Evolutionary conservation across 2,329 filamentous ascomycete species (phyloP).

Genomic region (Teratosphaeria gauchensis): DNA sequence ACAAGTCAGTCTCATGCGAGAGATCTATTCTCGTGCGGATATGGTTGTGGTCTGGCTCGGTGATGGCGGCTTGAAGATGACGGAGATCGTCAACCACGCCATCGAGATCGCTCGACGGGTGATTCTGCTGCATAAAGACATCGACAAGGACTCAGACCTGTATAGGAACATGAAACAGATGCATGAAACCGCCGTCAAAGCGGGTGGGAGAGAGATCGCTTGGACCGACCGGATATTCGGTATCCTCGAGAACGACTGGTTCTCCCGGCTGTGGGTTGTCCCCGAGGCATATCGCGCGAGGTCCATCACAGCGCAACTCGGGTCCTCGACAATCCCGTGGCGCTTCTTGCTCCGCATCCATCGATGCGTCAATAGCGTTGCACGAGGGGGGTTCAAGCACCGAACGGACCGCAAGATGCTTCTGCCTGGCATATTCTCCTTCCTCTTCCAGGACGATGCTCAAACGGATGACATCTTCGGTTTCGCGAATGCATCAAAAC

Average conservation of each 20-base stretch:
- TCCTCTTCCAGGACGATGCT: too few relatives aligned
- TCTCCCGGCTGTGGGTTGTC: background rate
- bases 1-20: background rate
- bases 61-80: background rate
- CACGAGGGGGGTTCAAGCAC: too few relatives aligned
- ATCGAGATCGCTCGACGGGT: background rate
- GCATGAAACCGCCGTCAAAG: background rate
- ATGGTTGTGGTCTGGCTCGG: background rate
- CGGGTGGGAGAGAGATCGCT: background rate
- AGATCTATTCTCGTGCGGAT: background rate
- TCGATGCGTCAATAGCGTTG: too few relatives aligned
- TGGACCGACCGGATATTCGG: background rate
- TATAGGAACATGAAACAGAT: background rate
- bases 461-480: too few relatives aligned
- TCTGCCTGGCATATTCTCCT: too few relatives aligned
- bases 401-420: too few relatives aligned
- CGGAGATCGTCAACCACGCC: background rate
- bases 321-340: too few relatives aligned
- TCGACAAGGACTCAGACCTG: background rate
- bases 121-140: background rate
- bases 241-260: background rate
- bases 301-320: background rate
- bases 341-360: too few relatives aligned
- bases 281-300: background rate
- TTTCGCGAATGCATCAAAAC: too few relatives aligned